Percentiles rank a stretch among this genome's conserved stretches.
These are phyloP conservation scores for Fusarium sp. DNA, from an alignment of 2,329 filamentous ascomycete species.

Conservation along the genomic window DNA sequence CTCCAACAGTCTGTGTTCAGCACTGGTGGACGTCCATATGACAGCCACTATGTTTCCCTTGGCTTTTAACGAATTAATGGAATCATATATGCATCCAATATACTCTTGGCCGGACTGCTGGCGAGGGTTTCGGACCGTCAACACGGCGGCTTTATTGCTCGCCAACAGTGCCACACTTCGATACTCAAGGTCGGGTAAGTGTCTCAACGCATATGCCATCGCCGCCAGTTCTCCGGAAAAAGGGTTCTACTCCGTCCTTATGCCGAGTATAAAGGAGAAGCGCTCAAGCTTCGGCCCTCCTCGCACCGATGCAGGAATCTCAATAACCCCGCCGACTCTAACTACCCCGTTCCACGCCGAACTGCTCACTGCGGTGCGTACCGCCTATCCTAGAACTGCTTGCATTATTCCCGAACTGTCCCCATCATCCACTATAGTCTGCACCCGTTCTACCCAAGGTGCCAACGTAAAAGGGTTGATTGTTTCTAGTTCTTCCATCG, in stretches of 20 bases:
- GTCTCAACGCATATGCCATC: neutral
- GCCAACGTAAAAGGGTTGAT: neutral
- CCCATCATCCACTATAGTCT: neutral
- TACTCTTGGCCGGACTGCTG: no score
- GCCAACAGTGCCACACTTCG: neutral
- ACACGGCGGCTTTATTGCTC: neutral
- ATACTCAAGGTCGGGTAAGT: neutral
- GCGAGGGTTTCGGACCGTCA: neutral
- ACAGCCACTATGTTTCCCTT: neutral
- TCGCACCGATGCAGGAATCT: no score
- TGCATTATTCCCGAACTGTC: neutral
- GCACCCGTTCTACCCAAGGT: neutral
- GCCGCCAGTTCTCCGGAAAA: neutral
- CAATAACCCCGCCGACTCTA: no score
- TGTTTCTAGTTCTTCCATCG: neutral
- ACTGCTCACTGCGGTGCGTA: neutral
- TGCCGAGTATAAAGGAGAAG: neutral
- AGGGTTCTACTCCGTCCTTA: neutral
- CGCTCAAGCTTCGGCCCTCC: neutral
- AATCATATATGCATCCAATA: neutral
- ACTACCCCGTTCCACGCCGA: neutral
- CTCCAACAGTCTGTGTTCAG: neutral
- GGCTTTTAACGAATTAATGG: neutral
- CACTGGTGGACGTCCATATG: neutral
- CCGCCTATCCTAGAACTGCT: neutral